phyloP scores from a whole-genome alignment of 495 filamentous ascomycete species.

The Talaromyces liani region DNA sequence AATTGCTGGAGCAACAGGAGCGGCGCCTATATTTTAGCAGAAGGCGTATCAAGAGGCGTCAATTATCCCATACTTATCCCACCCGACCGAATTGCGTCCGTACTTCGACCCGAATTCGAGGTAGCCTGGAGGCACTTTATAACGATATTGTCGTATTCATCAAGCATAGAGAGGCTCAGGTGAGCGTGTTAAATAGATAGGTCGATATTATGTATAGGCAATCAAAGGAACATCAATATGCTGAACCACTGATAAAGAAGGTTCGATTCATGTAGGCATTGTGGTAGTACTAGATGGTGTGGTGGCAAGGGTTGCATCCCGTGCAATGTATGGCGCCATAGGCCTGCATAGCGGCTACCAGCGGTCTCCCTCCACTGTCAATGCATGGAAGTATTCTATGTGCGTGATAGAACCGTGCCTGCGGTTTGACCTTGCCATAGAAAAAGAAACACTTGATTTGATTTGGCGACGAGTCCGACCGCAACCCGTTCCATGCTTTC shows the following conservation, averaged over 20 bases:
- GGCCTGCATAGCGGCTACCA: neutral
- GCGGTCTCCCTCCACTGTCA: neutral
- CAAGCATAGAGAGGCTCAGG: neutral
- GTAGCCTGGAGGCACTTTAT: neutral
- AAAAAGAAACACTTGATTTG: neutral
- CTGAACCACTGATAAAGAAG: neutral
- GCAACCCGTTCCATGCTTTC: neutral
- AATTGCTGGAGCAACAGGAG: neutral
- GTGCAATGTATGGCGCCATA: neutral
- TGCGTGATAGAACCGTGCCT: neutral
- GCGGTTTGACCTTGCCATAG: neutral
- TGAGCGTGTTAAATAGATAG: neutral
- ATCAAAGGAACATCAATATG: slow-evolving; percentile 1
- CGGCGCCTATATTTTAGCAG: neutral
- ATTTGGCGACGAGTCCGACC: slow-evolving; percentile 1
- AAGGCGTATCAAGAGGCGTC: neutral
- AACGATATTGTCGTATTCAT: neutral
- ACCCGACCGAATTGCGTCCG: neutral
- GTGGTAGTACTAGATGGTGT: neutral
- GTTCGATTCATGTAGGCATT: neutral
- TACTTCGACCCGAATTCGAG: neutral
- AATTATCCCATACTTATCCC: neutral
- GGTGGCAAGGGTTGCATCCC: neutral
- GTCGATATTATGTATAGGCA: slow-evolving; percentile 6
- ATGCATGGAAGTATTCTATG: neutral